These are phyloP conservation scores for Guillardia theta DNA, from an alignment of 78 protist genomes.

Conservation along the genomic window DNA sequence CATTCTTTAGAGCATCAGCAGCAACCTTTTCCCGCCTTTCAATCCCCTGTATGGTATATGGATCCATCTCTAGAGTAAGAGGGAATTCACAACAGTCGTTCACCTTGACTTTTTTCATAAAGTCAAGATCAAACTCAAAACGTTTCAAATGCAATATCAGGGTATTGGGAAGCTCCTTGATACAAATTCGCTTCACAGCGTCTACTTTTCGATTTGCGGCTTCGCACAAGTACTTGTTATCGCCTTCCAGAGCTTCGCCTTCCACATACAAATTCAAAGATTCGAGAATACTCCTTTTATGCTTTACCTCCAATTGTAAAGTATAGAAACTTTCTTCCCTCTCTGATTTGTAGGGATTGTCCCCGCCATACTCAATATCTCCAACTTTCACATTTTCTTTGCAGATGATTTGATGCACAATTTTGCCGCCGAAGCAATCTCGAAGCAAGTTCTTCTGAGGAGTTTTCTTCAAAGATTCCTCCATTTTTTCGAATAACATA, in stretches of 20 bases:
- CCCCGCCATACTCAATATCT: neutral
- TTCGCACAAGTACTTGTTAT: constrained; percentile 83
- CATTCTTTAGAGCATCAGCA: neutral
- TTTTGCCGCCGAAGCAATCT: constrained; percentile 31
- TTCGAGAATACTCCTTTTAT: constrained; percentile 35
- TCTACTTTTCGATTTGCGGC: constrained; percentile 65
- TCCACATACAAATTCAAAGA: constrained; percentile 21
- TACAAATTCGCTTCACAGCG: constrained; percentile 43
- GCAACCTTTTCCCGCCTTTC: neutral
- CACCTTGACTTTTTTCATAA: constrained; percentile 53
- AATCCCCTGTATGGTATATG: constrained; percentile 60
- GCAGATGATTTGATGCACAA: constrained; percentile 26
- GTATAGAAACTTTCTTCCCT: constrained; percentile 47
- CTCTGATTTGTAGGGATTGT: constrained; percentile 31
- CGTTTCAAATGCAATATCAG: constrained; percentile 80
- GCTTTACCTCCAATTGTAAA: constrained; percentile 46
- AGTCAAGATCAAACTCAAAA: constrained; percentile 76
- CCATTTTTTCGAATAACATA: constrained; percentile 78
- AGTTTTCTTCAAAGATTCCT: constrained; percentile 36
- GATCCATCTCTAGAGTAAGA: constrained; percentile 55
- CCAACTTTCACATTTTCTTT: neutral
- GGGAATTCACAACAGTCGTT: constrained; percentile 67
- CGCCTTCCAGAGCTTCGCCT: constrained; percentile 89
- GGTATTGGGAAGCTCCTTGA: constrained; percentile 49
- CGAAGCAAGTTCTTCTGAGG: constrained; percentile 18